Base-by-base conservation (phyloP, 139 green algal species). In the Dunaliella sp. region DNA sequence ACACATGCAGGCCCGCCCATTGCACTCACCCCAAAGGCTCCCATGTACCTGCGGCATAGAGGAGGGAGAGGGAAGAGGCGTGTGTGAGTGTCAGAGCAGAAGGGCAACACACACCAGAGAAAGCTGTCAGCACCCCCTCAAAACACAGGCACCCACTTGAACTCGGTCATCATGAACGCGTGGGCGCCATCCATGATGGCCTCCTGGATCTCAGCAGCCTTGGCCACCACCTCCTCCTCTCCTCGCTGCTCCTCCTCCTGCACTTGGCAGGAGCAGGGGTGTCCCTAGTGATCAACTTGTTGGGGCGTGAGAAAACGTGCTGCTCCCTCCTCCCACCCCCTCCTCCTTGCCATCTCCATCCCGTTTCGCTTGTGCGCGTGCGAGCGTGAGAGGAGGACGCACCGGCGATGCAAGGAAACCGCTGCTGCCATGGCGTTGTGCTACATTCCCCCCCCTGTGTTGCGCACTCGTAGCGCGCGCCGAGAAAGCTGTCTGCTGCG, bases 101-200 rank as follows among this genome's bases (percentile, higher is more conserved):
- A 36, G 24, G 25, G 25, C 76, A 81, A 81, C 76, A 30, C 30
- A 81, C 33, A 33, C 25, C 76, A 36, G 26, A 81, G 30, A 31
- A 30, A 24, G 26, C 24, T 24, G n/a, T n/a, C 48, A 65, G 48
- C 48, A 65, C 16, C 48, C 48, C 48, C 48, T 26, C 48, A 65
- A 65, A 65, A 65, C 48, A 26, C 48, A 65, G n/a, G 7, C 48
- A 83, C 81, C 33, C 37, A 85, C 83, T 95, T 95, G 92, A 99
- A 99, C 91, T 99, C 96, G 34, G 97, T 99, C 35, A 91, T 91
- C 28, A 99, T 90, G 92, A 99, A 99, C 1, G 94, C 95, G 30
- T 87, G 93, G 2, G 97, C 95, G 38, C 97, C 97, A 74, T 98
- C 95, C 31, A 74, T 86, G 85, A 99, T 98, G 38, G 96, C 96